Evolutionary conservation across 805 yeast species (phyloP).

Genomic region (Jamesozyma spencerorum): DNA sequence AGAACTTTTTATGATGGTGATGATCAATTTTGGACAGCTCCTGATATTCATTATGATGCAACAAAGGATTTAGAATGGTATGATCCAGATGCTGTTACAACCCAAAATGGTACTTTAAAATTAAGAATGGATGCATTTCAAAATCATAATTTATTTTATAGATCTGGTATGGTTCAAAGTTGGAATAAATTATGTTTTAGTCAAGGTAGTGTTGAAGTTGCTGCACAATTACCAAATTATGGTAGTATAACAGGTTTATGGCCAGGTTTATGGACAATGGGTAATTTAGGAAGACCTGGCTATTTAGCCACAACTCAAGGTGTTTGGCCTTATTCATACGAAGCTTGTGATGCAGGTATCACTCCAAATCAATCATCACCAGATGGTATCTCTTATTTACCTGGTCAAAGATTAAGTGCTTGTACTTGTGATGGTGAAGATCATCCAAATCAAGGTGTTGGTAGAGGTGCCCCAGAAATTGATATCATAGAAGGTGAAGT

Average conservation of each 20-base stretch:
- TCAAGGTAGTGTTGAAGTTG: conserved; percentile 69
- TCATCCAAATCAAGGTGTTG: conserved; percentile 80
- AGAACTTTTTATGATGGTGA: conserved; percentile 85
- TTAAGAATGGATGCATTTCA: conserved; percentile 72
- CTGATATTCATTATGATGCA: conserved; percentile 75
- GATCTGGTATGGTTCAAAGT: conserved; percentile 85
- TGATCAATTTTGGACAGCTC: conserved; percentile 86
- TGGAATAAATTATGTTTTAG: conserved; percentile 91
- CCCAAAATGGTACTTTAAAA: conserved; percentile 60
- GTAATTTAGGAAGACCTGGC: conserved; percentile 89
- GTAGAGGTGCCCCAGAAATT: conserved; percentile 94
- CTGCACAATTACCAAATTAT: conserved; percentile 69
- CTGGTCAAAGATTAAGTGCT: conserved; percentile 68
- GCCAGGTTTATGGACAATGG: conserved; percentile 97
- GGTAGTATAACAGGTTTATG: conserved; percentile 78
- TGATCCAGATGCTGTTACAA: conserved; percentile 79
- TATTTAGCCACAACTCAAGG: conserved; percentile 82
- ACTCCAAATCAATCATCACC: conserved; percentile 86
- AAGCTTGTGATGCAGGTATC: conserved; percentile 85
- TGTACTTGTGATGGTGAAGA: conserved; percentile 79
- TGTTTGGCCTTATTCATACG: conserved; percentile 89
- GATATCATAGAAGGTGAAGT: conserved; percentile 84
- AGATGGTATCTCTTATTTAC: conserved; percentile 80
- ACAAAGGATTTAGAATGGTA: conserved; percentile 92
- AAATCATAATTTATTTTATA: conserved; percentile 69